Evolutionary conservation across 2,329 filamentous ascomycete genomes (phyloP).

Genomic region (Curvularia eragrostidis): DNA sequence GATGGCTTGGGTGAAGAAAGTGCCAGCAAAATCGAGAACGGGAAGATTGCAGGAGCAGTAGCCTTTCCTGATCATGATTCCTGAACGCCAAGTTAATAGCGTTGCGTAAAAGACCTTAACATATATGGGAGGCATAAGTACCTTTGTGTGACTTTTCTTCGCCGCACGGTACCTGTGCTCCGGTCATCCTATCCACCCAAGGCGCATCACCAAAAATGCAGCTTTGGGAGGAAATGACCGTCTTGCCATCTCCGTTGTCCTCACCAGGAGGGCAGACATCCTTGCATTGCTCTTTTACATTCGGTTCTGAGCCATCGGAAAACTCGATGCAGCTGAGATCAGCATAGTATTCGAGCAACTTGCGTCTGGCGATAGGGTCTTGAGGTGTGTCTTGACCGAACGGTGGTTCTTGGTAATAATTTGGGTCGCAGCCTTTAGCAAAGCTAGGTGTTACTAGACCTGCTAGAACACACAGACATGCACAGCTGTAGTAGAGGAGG

Average conservation of each 20-base stretch:
- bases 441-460: background rate
- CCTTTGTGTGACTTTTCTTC: background rate
- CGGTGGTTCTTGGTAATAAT: background rate
- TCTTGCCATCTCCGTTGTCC: background rate
- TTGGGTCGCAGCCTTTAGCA: background rate
- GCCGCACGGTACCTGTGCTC: background rate
- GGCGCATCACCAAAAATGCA: background rate
- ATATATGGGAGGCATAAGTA: background rate
- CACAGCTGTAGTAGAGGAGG: background rate
- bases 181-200: background rate
- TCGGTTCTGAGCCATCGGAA: background rate
- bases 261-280: background rate
- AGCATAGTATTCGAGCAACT: background rate
- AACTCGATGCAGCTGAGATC: background rate
- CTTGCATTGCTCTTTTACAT: background rate
- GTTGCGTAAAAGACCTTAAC: background rate
- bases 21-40: background rate
- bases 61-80: background rate
- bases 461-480: background rate
- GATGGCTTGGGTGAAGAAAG: background rate
- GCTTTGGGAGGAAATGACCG: background rate
- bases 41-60: slow-evolving; percentile 1
- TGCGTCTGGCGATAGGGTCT: background rate
- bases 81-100: background rate
- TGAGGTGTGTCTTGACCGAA: background rate